These are phyloP conservation scores for Barnettozyma siamensis DNA, from an alignment of 805 yeast species.

Conservation along the genomic window DNA sequence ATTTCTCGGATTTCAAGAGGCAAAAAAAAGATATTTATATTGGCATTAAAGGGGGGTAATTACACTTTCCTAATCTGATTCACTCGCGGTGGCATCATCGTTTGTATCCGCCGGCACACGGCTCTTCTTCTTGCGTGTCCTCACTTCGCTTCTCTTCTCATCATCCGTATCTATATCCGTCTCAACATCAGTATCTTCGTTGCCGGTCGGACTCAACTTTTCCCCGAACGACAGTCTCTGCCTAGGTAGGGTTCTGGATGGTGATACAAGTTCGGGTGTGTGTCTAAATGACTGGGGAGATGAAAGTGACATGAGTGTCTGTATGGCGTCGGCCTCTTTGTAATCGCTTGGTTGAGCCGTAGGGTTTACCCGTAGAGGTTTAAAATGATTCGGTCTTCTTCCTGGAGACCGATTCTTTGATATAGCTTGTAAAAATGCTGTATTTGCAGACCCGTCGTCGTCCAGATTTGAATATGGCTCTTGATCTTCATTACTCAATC, in stretches of 20 bases:
- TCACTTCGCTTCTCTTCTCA: neutral
- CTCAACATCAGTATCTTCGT: conserved; percentile 17
- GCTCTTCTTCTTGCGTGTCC: neutral
- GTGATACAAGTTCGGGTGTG: conserved; percentile 1
- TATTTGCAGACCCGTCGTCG: conserved; percentile 32
- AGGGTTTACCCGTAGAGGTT: conserved; percentile 4
- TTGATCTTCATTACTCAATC: neutral
- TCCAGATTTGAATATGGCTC: conserved; percentile 3
- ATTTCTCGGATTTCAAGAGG: no score
- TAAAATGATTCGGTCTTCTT: conserved; percentile 14
- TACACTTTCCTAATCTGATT: neutral
- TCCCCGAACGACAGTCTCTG: conserved; percentile 23
- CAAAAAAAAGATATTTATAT: no score
- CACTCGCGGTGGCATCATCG: conserved; percentile 1
- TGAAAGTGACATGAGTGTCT: conserved; percentile 36
- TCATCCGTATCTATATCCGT: conserved; percentile 12
- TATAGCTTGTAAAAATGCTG: conserved; percentile 34
- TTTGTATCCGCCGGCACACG: neutral
- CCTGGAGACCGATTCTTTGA: conserved; percentile 28
- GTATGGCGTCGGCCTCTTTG: conserved; percentile 36
- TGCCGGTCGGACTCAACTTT: neutral
- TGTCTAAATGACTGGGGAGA: conserved; percentile 25
- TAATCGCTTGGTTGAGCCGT: neutral
- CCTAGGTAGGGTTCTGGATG: conserved; percentile 11
- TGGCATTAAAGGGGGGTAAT: neutral